Evolutionary conservation across 805 yeast species (phyloP), one percentile per base, ranked within the genome.

Genomic region (Jamesozyma lodderae): DNA sequence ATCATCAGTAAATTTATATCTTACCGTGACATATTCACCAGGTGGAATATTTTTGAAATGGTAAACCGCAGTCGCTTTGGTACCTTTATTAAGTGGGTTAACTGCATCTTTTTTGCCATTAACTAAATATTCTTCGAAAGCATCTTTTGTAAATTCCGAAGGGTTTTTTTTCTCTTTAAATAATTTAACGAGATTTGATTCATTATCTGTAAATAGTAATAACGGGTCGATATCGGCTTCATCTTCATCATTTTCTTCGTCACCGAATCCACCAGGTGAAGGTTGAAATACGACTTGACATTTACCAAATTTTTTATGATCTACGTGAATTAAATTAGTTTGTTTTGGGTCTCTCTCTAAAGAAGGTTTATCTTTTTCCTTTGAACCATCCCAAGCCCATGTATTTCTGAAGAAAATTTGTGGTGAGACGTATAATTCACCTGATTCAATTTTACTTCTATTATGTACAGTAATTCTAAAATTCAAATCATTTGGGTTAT

Each of bases 381-480:
- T 76, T 1, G 41, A 23, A 28, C 42, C 44, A 33, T 88, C 85
- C 95, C 95, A 87, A 14, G 81, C 67, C 96, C 96, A 87, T 16
- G 92, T 83, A 62, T 87, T 88, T 63, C 96, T 73, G 62, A 80
- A 84, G 47, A 78, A 77, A 25, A 84, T 64, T 47, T 87, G 96
- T 7, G 96, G 96, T 43, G 82, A 60, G 35, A 88, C 70, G 60
- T 87, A 94, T 42, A 87, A 64, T 1, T 95, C 94, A 11, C 95
- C 95, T 3, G 90, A 71, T 38, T 81, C 77, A 18, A 19, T 33
- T 38, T 74, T 75, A 25, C 94, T 79, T 46, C 96, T 68, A 59
- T 87, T 87, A 59, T 82, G 83, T 27, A 95, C 95, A 11, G 96
- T 87, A 46, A 87, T 70, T 53, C 95, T 68, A 64, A 87, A 87